Evolutionary conservation across 768 basidiomycete genomes (phyloP).

Genomic region (Amyloporia xantha): DNA sequence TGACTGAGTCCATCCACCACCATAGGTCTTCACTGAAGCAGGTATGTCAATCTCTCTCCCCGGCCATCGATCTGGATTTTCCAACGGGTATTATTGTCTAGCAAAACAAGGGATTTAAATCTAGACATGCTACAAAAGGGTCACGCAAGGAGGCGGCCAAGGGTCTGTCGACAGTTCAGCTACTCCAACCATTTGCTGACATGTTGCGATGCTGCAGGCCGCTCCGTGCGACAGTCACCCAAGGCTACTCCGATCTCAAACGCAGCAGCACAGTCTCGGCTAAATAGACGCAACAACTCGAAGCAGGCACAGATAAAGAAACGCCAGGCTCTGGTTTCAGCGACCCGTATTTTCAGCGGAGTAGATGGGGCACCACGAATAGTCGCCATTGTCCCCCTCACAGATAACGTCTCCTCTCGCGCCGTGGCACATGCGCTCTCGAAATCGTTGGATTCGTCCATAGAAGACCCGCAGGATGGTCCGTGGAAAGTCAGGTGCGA

Average conservation of each 20-base stretch:
- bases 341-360: conserved; percentile 73
- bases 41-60: conserved; percentile 28
- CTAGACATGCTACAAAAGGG: conserved; percentile 82
- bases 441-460: conserved; percentile 47
- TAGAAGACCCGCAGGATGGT: conserved; percentile 46
- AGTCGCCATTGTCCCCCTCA: conserved; percentile 82
- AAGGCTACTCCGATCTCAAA: conserved; percentile 45
- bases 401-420: conserved; percentile 51
- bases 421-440: conserved; percentile 52
- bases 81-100: conserved; percentile 24
- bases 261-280: conserved; percentile 58
- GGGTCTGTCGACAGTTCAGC: conserved; percentile 36
- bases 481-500: conserved; percentile 65
- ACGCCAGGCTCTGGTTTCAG: conserved; percentile 57
- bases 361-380: conserved; percentile 78
- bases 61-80: background rate
- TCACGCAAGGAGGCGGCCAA: conserved; percentile 80
- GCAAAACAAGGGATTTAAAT: conserved; percentile 92
- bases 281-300: conserved; percentile 78
- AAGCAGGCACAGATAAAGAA: conserved; percentile 78
- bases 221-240: conserved; percentile 45
- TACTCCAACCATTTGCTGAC: background rate
- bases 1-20: conserved; percentile 47
- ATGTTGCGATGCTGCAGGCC: conserved; percentile 34
- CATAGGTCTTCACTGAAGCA: conserved; percentile 88